Base-by-base conservation (phyloP, 306 rosid species). In the Ormosia emarginata region DNA sequence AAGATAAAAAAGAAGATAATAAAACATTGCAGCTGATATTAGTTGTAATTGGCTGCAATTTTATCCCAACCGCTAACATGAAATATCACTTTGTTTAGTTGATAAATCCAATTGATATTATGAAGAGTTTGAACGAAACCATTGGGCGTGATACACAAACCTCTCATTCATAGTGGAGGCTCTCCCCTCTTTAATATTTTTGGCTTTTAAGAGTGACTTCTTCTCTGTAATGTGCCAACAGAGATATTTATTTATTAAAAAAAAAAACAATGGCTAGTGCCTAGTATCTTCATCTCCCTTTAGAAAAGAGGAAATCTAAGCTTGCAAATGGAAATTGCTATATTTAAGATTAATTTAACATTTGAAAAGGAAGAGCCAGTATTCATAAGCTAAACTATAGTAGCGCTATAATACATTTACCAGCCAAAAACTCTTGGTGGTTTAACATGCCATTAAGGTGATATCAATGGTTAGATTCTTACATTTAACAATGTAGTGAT, bases 1-100 rank as follows among this genome's bases (percentile, higher is more conserved):
- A 33, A 46, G 13, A 71, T 6, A 15, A 33, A 57, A 74, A 43
- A 43, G 53, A 65, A 37, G 15, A 53, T 10, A 33, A 18, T n/a
- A 59, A 59, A 67, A 66, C 75, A 73, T 10, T 2, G 30, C 74
- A 65, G 69, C 33, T 39, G 37, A 81, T 40, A n/a, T 14, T 24
- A 71, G 34, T 71, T 47, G 70, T 46, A 65, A 43, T 55, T 55
- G 17, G 34, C 63, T 32, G 53, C 52, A 74, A 81, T 66, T 74
- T 77, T 73, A 59, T 74, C 64, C 76, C 64, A 55, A 44, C 58
- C 7, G 65, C 7, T 66, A 64, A 74, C 39, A 34, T 43, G 75
- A 81, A 66, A 14, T 11, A 55, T 17, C 81, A 56, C 65, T 52
- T 43, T 15, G 44, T 33, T 81, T 32, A 53, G 34, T 12, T 32